These are phyloP conservation scores for Acanthamoeba triangularis DNA, from an alignment of 208 protist species.

Conservation along the genomic window DNA sequence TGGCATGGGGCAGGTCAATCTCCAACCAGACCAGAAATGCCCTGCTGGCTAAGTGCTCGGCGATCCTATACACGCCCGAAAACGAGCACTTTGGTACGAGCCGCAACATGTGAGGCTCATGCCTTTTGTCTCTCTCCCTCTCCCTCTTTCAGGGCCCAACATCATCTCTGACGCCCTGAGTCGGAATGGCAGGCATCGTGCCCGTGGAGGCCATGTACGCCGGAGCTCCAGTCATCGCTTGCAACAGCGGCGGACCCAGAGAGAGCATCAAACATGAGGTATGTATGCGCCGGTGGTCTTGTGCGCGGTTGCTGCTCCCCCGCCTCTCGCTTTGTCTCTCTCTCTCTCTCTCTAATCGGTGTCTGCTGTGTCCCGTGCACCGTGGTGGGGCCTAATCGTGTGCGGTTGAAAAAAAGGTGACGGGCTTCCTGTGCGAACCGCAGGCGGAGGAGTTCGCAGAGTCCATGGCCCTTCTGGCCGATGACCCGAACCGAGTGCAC, in stretches of 20 bases:
- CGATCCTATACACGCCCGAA: constrained; percentile 96
- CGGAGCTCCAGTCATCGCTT: constrained; percentile 93
- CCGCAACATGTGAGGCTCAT: constrained; percentile 86
- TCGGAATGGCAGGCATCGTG: constrained; percentile 97
- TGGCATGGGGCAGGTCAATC: constrained; percentile 93
- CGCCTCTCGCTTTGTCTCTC: background rate
- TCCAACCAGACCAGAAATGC: constrained; percentile 89
- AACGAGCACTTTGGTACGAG: constrained; percentile 97
- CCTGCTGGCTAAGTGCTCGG: constrained; percentile 91
- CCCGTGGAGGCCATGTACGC: constrained; percentile 91
- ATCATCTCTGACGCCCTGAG: constrained; percentile 90
- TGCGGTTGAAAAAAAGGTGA: background rate
- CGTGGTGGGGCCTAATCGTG: background rate
- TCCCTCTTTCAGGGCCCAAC: background rate
- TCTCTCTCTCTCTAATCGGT: background rate
- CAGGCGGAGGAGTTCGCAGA: constrained; percentile 15
- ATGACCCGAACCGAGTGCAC: background rate
- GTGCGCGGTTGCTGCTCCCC: background rate
- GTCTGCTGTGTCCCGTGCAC: background rate
- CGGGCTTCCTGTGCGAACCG: constrained; percentile 53
- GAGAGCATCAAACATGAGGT: constrained; percentile 93
- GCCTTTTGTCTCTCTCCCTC: background rate
- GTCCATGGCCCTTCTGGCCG: constrained; percentile 22
- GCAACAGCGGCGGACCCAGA: constrained; percentile 95
- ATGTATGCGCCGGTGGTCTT: too few species aligned